phyloP scores from a whole-genome alignment of 2,329 filamentous ascomycete genomes.

The Zymoseptoria passerinii region DNA sequence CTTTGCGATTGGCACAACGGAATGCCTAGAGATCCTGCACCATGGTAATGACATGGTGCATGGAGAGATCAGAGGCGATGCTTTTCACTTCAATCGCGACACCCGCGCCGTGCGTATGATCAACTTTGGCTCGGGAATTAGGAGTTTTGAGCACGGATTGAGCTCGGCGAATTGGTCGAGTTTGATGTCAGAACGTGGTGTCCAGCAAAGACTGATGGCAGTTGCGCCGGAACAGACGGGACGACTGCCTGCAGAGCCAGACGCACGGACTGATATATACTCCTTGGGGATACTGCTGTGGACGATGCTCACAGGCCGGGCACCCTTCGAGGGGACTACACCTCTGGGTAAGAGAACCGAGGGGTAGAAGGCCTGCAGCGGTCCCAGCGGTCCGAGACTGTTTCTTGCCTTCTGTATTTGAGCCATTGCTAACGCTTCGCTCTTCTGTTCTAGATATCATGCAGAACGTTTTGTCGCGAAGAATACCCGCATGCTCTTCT shows the following conservation, averaged over 20 bases:
- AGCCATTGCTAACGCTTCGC: too few relatives aligned
- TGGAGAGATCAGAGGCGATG: slow-evolving; percentile 82
- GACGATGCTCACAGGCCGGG: slow-evolving; percentile 69
- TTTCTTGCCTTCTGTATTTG: too few relatives aligned
- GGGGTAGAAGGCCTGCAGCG: too few relatives aligned
- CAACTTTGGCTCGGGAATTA: slow-evolving; percentile 76
- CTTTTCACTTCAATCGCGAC: slow-evolving; percentile 75
- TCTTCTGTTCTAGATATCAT: slow-evolving; percentile 57
- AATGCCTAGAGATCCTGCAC: slow-evolving; percentile 84
- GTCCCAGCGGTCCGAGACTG: too few relatives aligned
- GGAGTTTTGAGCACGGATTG: slow-evolving; percentile 84
- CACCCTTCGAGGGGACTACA: slow-evolving; percentile 69
- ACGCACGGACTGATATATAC: slow-evolving; percentile 88
- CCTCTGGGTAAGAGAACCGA: slow-evolving; percentile 44
- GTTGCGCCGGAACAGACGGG: slow-evolving; percentile 94
- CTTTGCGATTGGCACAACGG: slow-evolving; percentile 79
- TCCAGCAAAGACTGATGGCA: slow-evolving; percentile 81
- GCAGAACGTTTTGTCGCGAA: slow-evolving; percentile 73
- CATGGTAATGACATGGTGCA: slow-evolving; percentile 80
- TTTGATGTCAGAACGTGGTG: slow-evolving; percentile 73
- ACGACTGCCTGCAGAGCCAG: slow-evolving; percentile 83
- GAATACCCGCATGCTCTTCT: slow-evolving; percentile 67
- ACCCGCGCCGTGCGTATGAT: slow-evolving; percentile 66
- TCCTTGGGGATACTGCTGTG: slow-evolving; percentile 84
- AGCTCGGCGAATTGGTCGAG: slow-evolving; percentile 76